Evolutionary conservation across 352 stramenopile species (phyloP).

Genomic region (Phytophthora cryptogea): DNA sequence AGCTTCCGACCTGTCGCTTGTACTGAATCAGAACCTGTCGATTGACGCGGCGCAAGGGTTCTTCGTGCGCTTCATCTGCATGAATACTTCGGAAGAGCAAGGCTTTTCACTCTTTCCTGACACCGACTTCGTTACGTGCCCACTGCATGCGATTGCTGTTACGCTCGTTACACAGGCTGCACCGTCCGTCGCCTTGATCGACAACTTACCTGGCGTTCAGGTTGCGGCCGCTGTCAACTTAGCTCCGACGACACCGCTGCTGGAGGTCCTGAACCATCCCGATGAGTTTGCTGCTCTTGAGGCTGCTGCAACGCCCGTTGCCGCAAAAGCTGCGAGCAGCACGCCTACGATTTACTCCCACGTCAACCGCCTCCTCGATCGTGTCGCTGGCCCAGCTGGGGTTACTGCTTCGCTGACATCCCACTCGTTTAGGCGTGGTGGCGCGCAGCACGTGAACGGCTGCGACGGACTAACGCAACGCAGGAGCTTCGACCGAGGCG

Average conservation of each 20-base stretch:
- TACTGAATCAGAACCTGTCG: conserved; percentile 30
- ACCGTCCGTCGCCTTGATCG: neutral
- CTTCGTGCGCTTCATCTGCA: conserved; percentile 25
- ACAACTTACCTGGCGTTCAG: conserved; percentile 5
- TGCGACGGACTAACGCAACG: neutral
- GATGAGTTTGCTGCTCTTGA: no score
- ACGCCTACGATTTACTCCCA: conserved; percentile 18
- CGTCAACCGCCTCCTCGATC: conserved; percentile 28
- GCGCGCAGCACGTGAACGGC: conserved; percentile 17
- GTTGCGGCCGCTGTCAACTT: neutral
- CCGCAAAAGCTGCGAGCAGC: no score
- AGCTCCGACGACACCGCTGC: neutral
- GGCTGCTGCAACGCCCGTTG: neutral
- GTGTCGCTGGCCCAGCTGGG: conserved; percentile 5
- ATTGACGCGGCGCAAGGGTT: conserved; percentile 16
- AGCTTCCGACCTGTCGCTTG: conserved; percentile 26
- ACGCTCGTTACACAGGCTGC: conserved; percentile 4
- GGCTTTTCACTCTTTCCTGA: conserved; percentile 32
- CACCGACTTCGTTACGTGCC: conserved; percentile 18
- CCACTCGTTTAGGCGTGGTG: conserved; percentile 25
- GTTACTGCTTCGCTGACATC: conserved; percentile 16
- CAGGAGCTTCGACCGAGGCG: conserved; percentile 17
- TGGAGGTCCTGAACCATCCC: conserved; percentile 7
- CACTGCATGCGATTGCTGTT: conserved; percentile 19
- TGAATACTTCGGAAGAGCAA: conserved; percentile 41